Conservation (phyloP, 2,329 filamentous ascomycete species). For the Talaromyces funiculosus region DNA sequence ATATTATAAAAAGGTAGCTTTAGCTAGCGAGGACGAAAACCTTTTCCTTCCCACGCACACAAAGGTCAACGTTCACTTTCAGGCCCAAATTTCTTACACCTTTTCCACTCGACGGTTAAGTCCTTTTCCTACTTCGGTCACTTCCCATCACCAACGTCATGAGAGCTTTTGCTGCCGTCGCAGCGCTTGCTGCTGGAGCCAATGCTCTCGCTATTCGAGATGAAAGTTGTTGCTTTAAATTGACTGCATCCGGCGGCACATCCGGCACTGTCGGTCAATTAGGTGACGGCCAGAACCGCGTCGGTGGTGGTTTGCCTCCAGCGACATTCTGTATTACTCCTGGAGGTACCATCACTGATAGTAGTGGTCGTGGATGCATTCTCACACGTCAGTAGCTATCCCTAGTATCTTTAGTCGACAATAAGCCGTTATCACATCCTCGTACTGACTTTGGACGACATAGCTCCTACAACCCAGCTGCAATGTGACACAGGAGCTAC, state of each 20-base stretch:
- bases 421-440: not conserved
- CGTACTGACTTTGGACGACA: not conserved
- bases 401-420: not conserved
- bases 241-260: slow-evolving; percentile 46
- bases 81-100: not conserved
- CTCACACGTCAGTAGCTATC: slow-evolving; percentile 48
- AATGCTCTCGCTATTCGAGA: slow-evolving; percentile 38
- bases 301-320: slow-evolving; percentile 45
- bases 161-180: slow-evolving; percentile 26
- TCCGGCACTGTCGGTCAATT: slow-evolving; percentile 54
- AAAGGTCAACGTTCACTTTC: not conserved
- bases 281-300: slow-evolving; percentile 56
- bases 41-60: not conserved
- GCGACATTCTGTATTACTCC: slow-evolving; percentile 52
- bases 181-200: slow-evolving; percentile 37
- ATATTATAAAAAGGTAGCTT: not conserved
- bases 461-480: slow-evolving; percentile 53
- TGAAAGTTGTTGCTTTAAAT: slow-evolving; percentile 48
- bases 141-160: not conserved
- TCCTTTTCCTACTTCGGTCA: no score
- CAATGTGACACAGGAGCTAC: slow-evolving; percentile 55
- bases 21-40: not conserved
- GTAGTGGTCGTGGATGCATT: slow-evolving; percentile 56
- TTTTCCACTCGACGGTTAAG: not conserved
- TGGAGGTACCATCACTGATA: slow-evolving; percentile 51